Conservation (phyloP, 2,329 filamentous ascomycete genomes). For the Xylariaceae sp. region DNA sequence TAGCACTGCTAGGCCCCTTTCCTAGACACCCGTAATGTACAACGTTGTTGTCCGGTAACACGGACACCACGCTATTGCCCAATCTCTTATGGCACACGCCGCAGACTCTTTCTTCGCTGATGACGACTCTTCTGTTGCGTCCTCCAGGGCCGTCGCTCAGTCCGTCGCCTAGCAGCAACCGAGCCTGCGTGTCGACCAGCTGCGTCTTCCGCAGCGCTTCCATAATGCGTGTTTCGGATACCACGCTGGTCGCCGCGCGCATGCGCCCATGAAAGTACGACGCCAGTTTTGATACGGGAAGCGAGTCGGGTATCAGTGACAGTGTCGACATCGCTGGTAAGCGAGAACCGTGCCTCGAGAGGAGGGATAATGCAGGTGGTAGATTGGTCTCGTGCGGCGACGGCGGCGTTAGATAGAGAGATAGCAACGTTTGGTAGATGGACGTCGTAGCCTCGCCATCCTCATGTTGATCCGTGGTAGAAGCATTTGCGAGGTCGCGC, state of each 20-base stretch:
- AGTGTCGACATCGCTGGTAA: slow-evolving; percentile 83
- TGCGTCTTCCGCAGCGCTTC: slow-evolving; percentile 72
- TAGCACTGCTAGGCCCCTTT: slow-evolving; percentile 31
- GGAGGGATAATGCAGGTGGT: slow-evolving; percentile 73
- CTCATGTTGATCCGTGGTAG: slow-evolving; percentile 38
- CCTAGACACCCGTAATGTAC: slow-evolving; percentile 76
- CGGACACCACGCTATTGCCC: slow-evolving; percentile 83
- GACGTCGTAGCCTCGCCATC: slow-evolving; percentile 55
- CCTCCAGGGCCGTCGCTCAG: slow-evolving; percentile 48
- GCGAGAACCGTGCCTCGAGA: slow-evolving; percentile 89
- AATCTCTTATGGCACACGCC: slow-evolving; percentile 90
- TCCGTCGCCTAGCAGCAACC: slow-evolving; percentile 67
- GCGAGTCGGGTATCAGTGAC: slow-evolving; percentile 72
- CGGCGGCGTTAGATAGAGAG: slow-evolving; percentile 80
- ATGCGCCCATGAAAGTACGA: slow-evolving; percentile 91
- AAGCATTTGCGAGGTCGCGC: slow-evolving; percentile 21
- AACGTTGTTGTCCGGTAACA: slow-evolving; percentile 75
- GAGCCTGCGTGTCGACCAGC: slow-evolving; percentile 69
- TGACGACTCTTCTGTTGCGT: slow-evolving; percentile 63
- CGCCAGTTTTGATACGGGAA: slow-evolving; percentile 74
- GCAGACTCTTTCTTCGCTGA: slow-evolving; percentile 85
- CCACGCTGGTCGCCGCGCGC: slow-evolving; percentile 72
- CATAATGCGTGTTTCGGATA: slow-evolving; percentile 76
- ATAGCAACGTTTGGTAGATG: slow-evolving; percentile 87
- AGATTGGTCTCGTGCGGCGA: slow-evolving; percentile 67